Base-by-base conservation (phyloP, 495 filamentous ascomycete species). In the Xylaria venustula region DNA sequence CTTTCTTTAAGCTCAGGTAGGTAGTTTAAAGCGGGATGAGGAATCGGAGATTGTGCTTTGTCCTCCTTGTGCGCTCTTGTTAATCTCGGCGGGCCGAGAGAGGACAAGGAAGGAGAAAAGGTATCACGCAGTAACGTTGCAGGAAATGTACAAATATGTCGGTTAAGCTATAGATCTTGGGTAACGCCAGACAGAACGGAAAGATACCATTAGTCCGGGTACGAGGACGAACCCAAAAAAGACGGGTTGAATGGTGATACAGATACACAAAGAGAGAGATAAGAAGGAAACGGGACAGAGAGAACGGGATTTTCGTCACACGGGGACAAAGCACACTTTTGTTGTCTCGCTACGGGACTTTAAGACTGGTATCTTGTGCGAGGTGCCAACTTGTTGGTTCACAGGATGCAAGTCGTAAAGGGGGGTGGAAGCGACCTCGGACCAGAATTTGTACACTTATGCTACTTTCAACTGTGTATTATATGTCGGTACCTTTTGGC, bases 351-450 rank as follows among this genome's bases (percentile, higher is more conserved):
- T 17, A 45, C 57, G 57, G 57, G 36, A 47, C 51, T 60, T 60
- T 60, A 20, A 44, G 50, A 25, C n/a, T 23, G 42, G 25, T 15
- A 60, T 52, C 37, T 36, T 8, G 57, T 60, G 48, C 36, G 57
- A 60, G 57, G 57, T 60, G 57, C 57, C 57, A 52, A 45, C 37
- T 60, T 46, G 47, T 30, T 60, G 47, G 57, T 52, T 60, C 47
- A 37, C 40, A 46, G 57, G 26, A 50, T 46, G 51, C 56, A 34
- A 37, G 22, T 19, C 26, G 17, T 9, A 47, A 19, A 25, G 17
- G 32, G 32, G n/a, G 7, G 25, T 40, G 17, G n/a, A 22, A 30
- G 41, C 26, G 30, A 28, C 42, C 45, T 17, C 3, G 44, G 17
- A 23, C 23, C 30, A 17, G 9, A 40, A 28, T 37, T 40, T 41